phyloP scores from a whole-genome alignment of 2,329 filamentous ascomycete species.

The Hyphodiscus sp. region DNA sequence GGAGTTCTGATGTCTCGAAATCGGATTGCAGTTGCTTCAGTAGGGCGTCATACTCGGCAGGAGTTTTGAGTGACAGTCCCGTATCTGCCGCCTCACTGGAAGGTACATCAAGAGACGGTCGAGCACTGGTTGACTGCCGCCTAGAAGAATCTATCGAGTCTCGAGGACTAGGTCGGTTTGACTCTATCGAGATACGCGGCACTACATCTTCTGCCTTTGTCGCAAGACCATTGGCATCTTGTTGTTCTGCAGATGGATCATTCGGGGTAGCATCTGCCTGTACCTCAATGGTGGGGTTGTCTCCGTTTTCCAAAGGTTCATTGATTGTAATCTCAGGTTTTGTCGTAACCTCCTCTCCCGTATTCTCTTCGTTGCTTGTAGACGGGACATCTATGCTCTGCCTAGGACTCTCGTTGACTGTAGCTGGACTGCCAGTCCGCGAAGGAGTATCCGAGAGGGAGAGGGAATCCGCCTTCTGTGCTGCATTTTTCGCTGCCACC shows the following conservation, averaged over 20 bases:
- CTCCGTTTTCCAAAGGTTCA: neutral
- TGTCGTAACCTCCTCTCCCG: slow-evolving; percentile 4
- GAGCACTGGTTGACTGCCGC: slow-evolving; percentile 15
- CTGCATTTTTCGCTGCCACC: slow-evolving; percentile 62
- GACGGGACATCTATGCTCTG: slow-evolving; percentile 37
- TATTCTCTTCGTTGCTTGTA: slow-evolving; percentile 11
- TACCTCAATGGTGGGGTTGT: slow-evolving; percentile 13
- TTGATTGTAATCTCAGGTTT: neutral
- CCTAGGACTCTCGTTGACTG: slow-evolving; percentile 36
- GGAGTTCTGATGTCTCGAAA: slow-evolving; percentile 25
- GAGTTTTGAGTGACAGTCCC: slow-evolving; percentile 7
- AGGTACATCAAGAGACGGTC: slow-evolving; percentile 27
- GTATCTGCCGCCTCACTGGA: slow-evolving; percentile 8
- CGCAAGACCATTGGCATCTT: slow-evolving; percentile 8
- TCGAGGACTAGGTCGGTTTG: slow-evolving; percentile 21
- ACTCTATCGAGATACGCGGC: slow-evolving; percentile 26
- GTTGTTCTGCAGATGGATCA: neutral
- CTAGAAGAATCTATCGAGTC: slow-evolving; percentile 20
- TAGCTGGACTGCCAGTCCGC: slow-evolving; percentile 46
- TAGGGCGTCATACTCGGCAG: slow-evolving; percentile 34
- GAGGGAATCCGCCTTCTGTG: slow-evolving; percentile 38
- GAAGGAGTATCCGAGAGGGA: slow-evolving; percentile 42
- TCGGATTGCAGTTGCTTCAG: slow-evolving; percentile 32
- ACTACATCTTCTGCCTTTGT: slow-evolving; percentile 17
- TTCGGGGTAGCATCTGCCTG: slow-evolving; percentile 8